phyloP scores from a whole-genome alignment of 352 stramenopile species.

The Pythium dissimile region DNA sequence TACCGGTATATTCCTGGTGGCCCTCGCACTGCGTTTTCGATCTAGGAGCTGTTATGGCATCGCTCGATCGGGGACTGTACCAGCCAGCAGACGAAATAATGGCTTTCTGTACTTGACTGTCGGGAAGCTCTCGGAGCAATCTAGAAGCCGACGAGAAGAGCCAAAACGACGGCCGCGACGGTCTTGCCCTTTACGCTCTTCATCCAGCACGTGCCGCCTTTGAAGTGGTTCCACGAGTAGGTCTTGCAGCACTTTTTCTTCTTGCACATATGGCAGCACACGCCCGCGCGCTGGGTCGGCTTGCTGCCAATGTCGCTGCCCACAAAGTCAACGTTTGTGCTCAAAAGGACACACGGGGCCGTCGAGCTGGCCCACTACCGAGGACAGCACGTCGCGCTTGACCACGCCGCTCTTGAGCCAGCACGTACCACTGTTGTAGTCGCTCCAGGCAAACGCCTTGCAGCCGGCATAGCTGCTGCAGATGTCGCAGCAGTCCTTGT shows the following conservation, averaged over 20 bases:
- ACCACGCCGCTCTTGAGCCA: conserved; percentile 43
- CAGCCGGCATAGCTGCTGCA: conserved; percentile 1
- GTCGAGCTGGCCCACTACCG: not conserved
- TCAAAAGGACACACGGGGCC: not conserved
- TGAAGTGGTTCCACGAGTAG: conserved; percentile 42
- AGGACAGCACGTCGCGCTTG: not conserved
- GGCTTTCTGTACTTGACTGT: too few species aligned
- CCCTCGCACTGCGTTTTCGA: too few species aligned
- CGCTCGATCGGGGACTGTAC: too few species aligned
- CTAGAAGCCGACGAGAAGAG: not conserved
- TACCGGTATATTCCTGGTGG: too few species aligned
- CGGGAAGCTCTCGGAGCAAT: too few species aligned
- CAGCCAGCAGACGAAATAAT: too few species aligned
- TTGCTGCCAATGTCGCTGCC: conserved; percentile 8
- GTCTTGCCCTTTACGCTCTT: not conserved
- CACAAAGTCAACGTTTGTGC: conserved; percentile 3
- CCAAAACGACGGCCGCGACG: not conserved
- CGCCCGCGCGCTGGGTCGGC: not conserved
- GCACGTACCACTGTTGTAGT: conserved; percentile 47
- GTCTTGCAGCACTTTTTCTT: conserved; percentile 2
- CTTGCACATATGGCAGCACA: conserved; percentile 10
- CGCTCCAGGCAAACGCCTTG: conserved; percentile 34
- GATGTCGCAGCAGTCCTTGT: conserved; percentile 9
- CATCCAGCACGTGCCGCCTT: conserved; percentile 51
- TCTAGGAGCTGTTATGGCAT: too few species aligned